Percentiles rank a stretch among this genome's conserved stretches.
Conservation (phyloP, 1,284 basidiomycete species). For the Irpex rosettiformis region DNA sequence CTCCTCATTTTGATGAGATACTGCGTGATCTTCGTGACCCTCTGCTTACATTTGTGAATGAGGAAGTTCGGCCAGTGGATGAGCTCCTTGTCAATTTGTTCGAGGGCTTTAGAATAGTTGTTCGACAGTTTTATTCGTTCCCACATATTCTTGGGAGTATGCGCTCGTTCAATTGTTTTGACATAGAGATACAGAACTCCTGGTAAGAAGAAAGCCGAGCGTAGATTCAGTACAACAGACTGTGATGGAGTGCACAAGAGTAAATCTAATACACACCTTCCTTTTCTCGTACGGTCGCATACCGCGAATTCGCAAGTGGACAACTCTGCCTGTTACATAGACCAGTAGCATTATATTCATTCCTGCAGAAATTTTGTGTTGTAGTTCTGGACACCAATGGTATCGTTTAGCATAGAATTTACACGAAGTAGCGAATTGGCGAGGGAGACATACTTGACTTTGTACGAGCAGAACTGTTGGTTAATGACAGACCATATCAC, state of each 20-base stretch:
- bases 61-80: constrained; percentile 98
- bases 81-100: constrained; percentile 93
- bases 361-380: constrained; percentile 97
- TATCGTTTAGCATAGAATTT: not conserved
- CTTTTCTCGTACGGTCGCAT: constrained; percentile 95
- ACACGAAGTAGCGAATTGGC: not conserved
- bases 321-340: constrained; percentile 96
- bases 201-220: constrained; percentile 27
- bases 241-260: not conserved
- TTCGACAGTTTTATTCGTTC: constrained; percentile 91
- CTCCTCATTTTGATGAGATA: constrained; percentile 98
- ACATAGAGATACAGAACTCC: constrained; percentile 94
- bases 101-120: constrained; percentile 92
- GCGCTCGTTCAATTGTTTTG: constrained; percentile 97
- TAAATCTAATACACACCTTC: constrained; percentile 61
- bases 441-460: constrained; percentile 82
- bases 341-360: constrained; percentile 99
- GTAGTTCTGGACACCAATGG: constrained; percentile 56
- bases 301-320: constrained; percentile 94
- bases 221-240: not conserved
- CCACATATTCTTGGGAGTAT: constrained; percentile 96
- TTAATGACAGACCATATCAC: constrained; percentile 96
- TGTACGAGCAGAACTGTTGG: constrained; percentile 93
- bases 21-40: constrained; percentile 98
- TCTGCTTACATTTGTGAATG: constrained; percentile 99